Percentiles rank a stretch among this genome's conserved stretches.
Evolutionary conservation across 176 grass and related monocot genomes (phyloP).

Genomic region (Oryza officinalis): DNA sequence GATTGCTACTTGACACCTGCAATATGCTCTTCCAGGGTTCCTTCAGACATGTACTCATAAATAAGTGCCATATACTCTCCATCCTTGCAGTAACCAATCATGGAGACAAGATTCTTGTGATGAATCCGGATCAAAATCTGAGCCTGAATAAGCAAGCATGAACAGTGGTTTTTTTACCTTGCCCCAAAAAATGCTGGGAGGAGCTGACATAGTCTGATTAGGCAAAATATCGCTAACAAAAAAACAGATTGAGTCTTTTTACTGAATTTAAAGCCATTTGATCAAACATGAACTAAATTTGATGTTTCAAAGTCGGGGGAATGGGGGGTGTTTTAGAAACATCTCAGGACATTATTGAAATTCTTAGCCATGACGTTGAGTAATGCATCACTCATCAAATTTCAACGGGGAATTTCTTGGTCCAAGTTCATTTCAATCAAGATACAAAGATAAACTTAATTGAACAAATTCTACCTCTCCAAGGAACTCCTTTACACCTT

Average conservation of each 20-base stretch:
- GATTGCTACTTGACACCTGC: slow-evolving; percentile 8
- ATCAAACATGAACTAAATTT: too few relatives aligned
- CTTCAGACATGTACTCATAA: slow-evolving; percentile 58
- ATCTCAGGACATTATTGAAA: too few relatives aligned
- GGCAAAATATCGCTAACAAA: too few relatives aligned
- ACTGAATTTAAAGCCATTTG: too few relatives aligned
- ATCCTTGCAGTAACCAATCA: slow-evolving; percentile 62
- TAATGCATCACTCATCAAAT: too few relatives aligned
- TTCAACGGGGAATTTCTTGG: neutral
- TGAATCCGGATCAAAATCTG: slow-evolving; percentile 47
- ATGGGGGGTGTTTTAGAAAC: too few relatives aligned
- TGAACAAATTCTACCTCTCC: slow-evolving; percentile 33
- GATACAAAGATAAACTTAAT: neutral
- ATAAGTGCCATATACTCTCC: slow-evolving; percentile 44
- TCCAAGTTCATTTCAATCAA: neutral
- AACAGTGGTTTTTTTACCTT: too few relatives aligned
- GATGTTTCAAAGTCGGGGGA: too few relatives aligned
- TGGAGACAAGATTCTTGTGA: slow-evolving; percentile 45
- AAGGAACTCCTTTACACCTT: slow-evolving; percentile 60
- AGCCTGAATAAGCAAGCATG: slow-evolving; percentile 20
- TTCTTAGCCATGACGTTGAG: too few relatives aligned
- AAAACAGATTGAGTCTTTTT: too few relatives aligned
- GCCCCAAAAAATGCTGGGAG: too few relatives aligned
- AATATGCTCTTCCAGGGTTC: slow-evolving; percentile 46
- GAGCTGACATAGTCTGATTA: too few relatives aligned